These are phyloP conservation scores for Grigorovia transvaalensis DNA, from an alignment of 805 yeast species.

Conservation along the genomic window DNA sequence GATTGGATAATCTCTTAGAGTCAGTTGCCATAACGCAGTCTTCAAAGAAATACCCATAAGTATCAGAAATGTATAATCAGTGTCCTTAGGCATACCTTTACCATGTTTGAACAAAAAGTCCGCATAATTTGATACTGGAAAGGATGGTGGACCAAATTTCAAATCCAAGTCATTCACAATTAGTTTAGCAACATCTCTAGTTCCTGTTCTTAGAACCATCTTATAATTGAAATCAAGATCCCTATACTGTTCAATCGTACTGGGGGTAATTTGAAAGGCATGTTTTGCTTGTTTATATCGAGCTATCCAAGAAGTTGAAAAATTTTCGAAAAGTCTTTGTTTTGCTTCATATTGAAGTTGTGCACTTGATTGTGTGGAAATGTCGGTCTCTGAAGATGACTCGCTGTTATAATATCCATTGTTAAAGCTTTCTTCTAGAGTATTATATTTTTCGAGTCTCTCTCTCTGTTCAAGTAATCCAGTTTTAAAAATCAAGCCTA, in stretches of 20 bases:
- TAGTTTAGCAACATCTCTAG: slow-evolving; percentile 21
- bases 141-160: slow-evolving; percentile 24
- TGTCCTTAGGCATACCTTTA: slow-evolving; percentile 43
- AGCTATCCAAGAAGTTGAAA: slow-evolving; percentile 34
- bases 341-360: slow-evolving; percentile 6
- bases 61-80: slow-evolving; percentile 43
- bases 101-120: slow-evolving; percentile 34
- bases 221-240: slow-evolving; percentile 14
- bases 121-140: slow-evolving; percentile 18
- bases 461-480: slow-evolving; percentile 49
- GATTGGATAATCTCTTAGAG: slow-evolving; percentile 44
- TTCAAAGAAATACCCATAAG: slow-evolving; percentile 39
- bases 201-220: slow-evolving; percentile 15
- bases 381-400: background rate
- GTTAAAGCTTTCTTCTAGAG: slow-evolving; percentile 17
- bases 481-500: slow-evolving; percentile 46
- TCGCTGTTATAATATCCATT: background rate
- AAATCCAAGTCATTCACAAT: slow-evolving; percentile 17
- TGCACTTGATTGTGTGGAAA: background rate
- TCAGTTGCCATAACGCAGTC: slow-evolving; percentile 35
- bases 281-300: slow-evolving; percentile 25
- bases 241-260: slow-evolving; percentile 9
- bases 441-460: slow-evolving; percentile 33
- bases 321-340: slow-evolving; percentile 22
- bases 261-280: slow-evolving; percentile 23